These are phyloP conservation scores for Coemansia sp. DNA, from an alignment of 192 early-diverging fungal genomes.

Conservation along the genomic window DNA sequence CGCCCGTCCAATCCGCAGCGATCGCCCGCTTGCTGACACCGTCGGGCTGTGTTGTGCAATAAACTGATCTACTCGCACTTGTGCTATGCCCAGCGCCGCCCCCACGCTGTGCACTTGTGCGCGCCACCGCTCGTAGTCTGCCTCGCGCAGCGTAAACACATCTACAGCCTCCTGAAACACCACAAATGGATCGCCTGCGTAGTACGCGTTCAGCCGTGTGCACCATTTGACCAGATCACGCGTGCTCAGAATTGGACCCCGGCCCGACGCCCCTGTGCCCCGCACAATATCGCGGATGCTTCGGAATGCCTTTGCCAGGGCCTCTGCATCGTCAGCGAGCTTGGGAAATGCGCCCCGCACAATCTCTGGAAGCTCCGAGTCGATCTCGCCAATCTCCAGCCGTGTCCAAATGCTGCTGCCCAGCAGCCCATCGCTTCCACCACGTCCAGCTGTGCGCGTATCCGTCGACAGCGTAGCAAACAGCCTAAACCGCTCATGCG, in stretches of 20 bases:
- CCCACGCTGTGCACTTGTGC: slow-evolving; percentile 65
- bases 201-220: slow-evolving; percentile 59
- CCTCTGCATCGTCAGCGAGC: slow-evolving; percentile 59
- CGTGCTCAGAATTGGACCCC: slow-evolving; percentile 63
- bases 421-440: slow-evolving; percentile 32
- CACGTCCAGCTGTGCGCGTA: slow-evolving; percentile 43
- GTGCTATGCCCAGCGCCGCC: slow-evolving; percentile 64
- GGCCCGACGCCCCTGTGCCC: slow-evolving; percentile 40
- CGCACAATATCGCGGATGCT: slow-evolving; percentile 54
- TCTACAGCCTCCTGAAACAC: slow-evolving; percentile 86
- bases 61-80: slow-evolving; percentile 68
- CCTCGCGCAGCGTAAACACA: slow-evolving; percentile 81
- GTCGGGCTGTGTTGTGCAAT: slow-evolving; percentile 68
- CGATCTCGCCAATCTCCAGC: slow-evolving; percentile 65
- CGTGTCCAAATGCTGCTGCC: slow-evolving; percentile 78
- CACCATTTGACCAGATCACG: slow-evolving; percentile 95
- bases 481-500: slow-evolving; percentile 83
- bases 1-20: slow-evolving; percentile 34
- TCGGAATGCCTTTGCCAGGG: slow-evolving; percentile 55
- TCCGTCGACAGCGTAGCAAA: slow-evolving; percentile 81
- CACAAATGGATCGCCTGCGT: slow-evolving; percentile 24
- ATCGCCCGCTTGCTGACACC: slow-evolving; percentile 42
- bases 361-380: slow-evolving; percentile 31
- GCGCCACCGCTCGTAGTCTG: slow-evolving; percentile 66
- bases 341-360: slow-evolving; percentile 33